Evolutionary conservation across 192 early-diverging fungal species (phyloP).

Genomic region (Coemansia pectinata): DNA sequence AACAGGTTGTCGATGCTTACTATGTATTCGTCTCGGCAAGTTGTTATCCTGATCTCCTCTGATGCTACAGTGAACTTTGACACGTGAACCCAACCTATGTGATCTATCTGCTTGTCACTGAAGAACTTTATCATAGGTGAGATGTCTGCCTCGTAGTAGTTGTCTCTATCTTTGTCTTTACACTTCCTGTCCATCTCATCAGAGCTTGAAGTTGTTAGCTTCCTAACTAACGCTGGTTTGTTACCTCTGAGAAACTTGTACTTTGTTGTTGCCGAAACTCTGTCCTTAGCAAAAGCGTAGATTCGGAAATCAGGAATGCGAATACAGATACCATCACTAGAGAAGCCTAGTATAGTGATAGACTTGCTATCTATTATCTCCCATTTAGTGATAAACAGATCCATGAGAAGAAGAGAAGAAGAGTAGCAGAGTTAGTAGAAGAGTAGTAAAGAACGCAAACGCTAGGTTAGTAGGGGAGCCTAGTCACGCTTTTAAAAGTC

Average conservation of each 20-base stretch:
- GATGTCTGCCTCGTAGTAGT: background rate
- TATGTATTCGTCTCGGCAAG: slow-evolving; percentile 5
- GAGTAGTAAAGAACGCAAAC: too few species aligned
- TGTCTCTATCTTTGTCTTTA: background rate
- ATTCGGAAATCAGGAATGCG: slow-evolving; percentile 11
- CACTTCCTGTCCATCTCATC: background rate
- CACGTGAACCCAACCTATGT: slow-evolving; percentile 23
- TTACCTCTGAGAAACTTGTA: background rate
- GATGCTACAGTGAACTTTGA: background rate
- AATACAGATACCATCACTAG: slow-evolving; percentile 13
- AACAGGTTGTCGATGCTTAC: slow-evolving; percentile 1
- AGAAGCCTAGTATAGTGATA: slow-evolving; percentile 18
- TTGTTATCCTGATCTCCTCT: slow-evolving; percentile 1
- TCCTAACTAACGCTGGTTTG: background rate
- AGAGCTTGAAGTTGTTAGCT: background rate
- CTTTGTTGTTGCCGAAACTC: background rate
- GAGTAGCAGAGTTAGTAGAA: too few species aligned
- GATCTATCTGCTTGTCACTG: slow-evolving; percentile 12
- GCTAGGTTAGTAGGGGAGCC: too few species aligned
- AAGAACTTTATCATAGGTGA: slow-evolving; percentile 18
- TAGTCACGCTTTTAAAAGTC: too few species aligned
- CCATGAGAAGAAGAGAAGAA: background rate
- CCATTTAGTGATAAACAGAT: slow-evolving; percentile 16
- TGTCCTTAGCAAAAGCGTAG: slow-evolving; percentile 2
- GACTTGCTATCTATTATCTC: slow-evolving; percentile 12